phyloP scores from a whole-genome alignment of 345 rosid genomes.

The Rhodamnia rubescens region DNA sequence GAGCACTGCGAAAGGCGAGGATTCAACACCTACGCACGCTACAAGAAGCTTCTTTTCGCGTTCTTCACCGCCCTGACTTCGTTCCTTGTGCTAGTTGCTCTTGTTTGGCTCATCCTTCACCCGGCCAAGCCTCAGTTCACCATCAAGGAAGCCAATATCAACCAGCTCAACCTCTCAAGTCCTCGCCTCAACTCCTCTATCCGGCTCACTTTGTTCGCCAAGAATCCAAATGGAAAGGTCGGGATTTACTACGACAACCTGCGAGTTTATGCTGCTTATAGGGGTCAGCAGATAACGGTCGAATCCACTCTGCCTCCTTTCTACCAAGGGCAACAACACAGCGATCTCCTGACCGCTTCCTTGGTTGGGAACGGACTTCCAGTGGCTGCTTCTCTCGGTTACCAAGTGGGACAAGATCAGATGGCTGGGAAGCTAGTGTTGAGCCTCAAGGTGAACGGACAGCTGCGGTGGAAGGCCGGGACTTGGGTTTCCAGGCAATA shows the following conservation, averaged over 20 bases:
- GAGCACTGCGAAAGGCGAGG: conserved; percentile 56
- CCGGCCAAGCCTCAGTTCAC: conserved; percentile 70
- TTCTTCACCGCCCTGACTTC: conserved; percentile 37
- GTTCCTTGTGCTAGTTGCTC: conserved; percentile 39
- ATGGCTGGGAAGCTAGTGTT: conserved; percentile 38
- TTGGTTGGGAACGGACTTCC: conserved; percentile 53
- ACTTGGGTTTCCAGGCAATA: conserved; percentile 78
- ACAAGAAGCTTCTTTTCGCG: conserved; percentile 49
- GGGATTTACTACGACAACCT: conserved; percentile 78
- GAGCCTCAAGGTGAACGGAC: conserved; percentile 49
- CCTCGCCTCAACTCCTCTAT: conserved; percentile 75
- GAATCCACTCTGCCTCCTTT: conserved; percentile 56
- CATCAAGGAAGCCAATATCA: conserved; percentile 45
- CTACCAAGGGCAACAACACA: conserved; percentile 64
- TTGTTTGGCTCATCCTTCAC: conserved; percentile 63
- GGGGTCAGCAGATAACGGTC: conserved; percentile 68
- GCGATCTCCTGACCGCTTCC: conserved; percentile 50
- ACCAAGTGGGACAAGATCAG: conserved; percentile 52
- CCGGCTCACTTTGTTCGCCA: conserved; percentile 48
- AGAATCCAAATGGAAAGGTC: conserved; percentile 60
- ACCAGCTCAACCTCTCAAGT: conserved; percentile 52
- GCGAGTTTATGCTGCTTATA: conserved; percentile 49
- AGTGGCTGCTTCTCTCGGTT: conserved; percentile 50
- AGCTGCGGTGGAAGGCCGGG: conserved; percentile 76
- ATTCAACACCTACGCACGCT: conserved; percentile 15